Evolutionary conservation across 495 filamentous ascomycete genomes (phyloP), one percentile per base, ranked within the genome.

Genomic region (Xanthoparmelia taractica): DNA sequence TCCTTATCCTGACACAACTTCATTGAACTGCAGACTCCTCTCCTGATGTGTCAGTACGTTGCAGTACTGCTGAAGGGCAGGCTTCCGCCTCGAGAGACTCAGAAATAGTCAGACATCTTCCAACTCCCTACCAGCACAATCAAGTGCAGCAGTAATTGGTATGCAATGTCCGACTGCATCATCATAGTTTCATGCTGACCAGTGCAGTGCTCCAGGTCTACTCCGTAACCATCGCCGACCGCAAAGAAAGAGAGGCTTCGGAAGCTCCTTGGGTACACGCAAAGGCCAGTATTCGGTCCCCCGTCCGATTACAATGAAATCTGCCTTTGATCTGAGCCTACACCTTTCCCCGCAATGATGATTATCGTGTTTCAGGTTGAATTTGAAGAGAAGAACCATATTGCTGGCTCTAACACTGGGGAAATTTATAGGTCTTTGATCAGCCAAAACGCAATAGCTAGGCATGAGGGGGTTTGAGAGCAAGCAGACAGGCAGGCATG

Each of bases 211-310:
- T 15, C 8, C 47, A 27, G 11, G 47, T 43, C 17, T 17, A 15
- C 47, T 50, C 25, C 47, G 47, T 10, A 50, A 50, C 47, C 47
- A 31, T 50, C 25, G 4, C 47, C 12, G 25, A 31, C 47, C 11
- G 11, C 25, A 50, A 50, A 12, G 47, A n/a, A 27, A 31, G 47
- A 17, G 25, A 50, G 47, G 47, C 47, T 50, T 13, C 25, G 13
- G 17, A 50, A 50, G 8, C 11, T 17, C 25, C 12, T 27, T 4
- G 13, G 5, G 15, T 17, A 50, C 25, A 29, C 17, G 11, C 47
- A 29, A 50, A 50, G 47, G 47, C 47, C 47, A 50, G 47, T 50
- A 50, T 50, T 29, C 47, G 47, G 25, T 50, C 47, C 25, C 47
- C 47, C 47, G 25, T 50, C 25, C 47, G 23, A 7, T 15, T 50